Evolutionary conservation across 2,329 filamentous ascomycete genomes (phyloP).

Genomic region (Colletotrichum lentis): DNA sequence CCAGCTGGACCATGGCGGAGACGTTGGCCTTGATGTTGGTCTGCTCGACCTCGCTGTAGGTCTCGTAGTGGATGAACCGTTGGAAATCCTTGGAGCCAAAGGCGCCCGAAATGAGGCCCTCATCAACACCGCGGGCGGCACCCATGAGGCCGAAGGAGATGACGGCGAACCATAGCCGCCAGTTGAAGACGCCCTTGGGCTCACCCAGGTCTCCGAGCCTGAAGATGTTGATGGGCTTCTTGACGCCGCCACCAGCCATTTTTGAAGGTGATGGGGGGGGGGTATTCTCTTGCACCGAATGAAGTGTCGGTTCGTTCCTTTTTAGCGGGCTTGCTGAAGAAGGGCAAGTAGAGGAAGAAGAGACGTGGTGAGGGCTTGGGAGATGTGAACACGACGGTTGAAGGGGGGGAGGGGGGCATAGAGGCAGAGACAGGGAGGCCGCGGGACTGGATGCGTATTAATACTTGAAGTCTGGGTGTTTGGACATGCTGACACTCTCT

Average conservation of each 20-base stretch:
- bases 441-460: constrained; percentile 26
- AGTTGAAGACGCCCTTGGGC: constrained; percentile 77
- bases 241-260: constrained; percentile 52
- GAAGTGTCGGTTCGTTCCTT: neutral
- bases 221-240: constrained; percentile 70
- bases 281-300: constrained; percentile 18
- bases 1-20: constrained; percentile 82
- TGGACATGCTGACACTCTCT: constrained; percentile 2
- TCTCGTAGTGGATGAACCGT: constrained; percentile 63
- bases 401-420: neutral
- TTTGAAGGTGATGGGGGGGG: constrained; percentile 1
- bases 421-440: neutral
- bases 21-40: constrained; percentile 80
- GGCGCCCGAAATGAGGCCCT: constrained; percentile 78
- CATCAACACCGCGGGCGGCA: constrained; percentile 80
- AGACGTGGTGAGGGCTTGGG: neutral
- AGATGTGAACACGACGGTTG: constrained; percentile 33
- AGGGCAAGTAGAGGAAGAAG: neutral
- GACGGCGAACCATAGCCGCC: constrained; percentile 80
- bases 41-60: constrained; percentile 60
- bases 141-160: constrained; percentile 78
- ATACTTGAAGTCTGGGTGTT: constrained; percentile 11
- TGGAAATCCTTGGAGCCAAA: constrained; percentile 74
- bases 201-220: constrained; percentile 69
- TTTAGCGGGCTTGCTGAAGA: constrained; percentile 1